These are phyloP conservation scores for Tuber calosporum DNA, from an alignment of 495 filamentous ascomycete genomes.

Conservation along the genomic window DNA sequence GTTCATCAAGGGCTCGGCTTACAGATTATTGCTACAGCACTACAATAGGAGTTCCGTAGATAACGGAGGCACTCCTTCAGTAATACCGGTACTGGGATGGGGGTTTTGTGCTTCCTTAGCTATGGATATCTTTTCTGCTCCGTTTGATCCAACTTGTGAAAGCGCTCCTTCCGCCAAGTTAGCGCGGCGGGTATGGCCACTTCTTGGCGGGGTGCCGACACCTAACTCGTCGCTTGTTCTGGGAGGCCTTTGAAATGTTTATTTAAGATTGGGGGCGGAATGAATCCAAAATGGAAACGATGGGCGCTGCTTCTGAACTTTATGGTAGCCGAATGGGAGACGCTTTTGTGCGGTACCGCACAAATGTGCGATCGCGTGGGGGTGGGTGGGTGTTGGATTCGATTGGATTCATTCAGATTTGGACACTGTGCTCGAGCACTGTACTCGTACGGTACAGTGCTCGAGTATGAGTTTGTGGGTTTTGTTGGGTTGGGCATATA, in stretches of 20 bases:
- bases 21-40: not conserved
- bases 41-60: not conserved
- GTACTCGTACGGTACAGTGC: too few relatives aligned
- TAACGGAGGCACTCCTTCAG: not conserved
- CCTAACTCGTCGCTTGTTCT: constrained; percentile 19
- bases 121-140: not conserved
- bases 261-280: constrained; percentile 25
- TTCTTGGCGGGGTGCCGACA: constrained; percentile 25
- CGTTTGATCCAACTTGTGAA: constrained; percentile 1
- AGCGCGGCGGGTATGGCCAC: not conserved
- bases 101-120: not conserved
- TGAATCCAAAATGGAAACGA: not conserved
- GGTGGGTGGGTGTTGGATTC: not conserved
- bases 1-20: not conserved
- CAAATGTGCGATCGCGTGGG: not conserved
- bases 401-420: not conserved
- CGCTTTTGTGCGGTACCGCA: not conserved
- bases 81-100: not conserved
- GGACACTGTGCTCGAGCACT: too few relatives aligned
- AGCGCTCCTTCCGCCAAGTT: not conserved
- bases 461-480: not conserved
- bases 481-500: not conserved
- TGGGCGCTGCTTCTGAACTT: not conserved
- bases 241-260: constrained; percentile 27
- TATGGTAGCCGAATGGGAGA: not conserved